Percentiles rank a stretch among this genome's conserved stretches.
These are phyloP conservation scores for Obba rivulosa DNA, from an alignment of 768 basidiomycete species.

Conservation along the genomic window DNA sequence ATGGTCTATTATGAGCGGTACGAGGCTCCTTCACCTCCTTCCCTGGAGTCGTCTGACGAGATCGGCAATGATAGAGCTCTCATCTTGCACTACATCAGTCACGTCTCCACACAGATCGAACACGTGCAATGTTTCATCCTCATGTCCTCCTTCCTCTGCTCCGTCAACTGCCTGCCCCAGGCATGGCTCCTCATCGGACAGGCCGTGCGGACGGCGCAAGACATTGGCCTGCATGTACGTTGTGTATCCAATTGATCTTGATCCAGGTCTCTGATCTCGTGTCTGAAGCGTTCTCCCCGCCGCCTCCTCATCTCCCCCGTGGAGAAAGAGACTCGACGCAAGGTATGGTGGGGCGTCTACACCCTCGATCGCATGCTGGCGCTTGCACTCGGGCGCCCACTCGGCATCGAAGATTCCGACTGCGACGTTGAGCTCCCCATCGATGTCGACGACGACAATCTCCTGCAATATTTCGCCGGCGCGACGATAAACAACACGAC, in stretches of 20 bases:
- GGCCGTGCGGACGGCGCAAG: constrained; percentile 84
- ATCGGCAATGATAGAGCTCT: constrained; percentile 53
- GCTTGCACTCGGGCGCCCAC: constrained; percentile 80
- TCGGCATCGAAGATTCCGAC: constrained; percentile 85
- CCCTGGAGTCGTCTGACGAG: neutral
- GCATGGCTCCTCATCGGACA: constrained; percentile 92
- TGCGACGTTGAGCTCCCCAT: constrained; percentile 86
- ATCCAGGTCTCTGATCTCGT: constrained; percentile 5
- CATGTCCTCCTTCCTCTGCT: constrained; percentile 87
- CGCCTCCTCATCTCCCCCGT: constrained; percentile 63
- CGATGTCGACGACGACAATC: constrained; percentile 74
- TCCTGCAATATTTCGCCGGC: constrained; percentile 69
- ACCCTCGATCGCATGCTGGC: constrained; percentile 90
- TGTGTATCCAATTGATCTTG: neutral
- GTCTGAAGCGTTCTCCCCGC: constrained; percentile 70
- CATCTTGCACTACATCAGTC: constrained; percentile 88
- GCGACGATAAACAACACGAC: constrained; percentile 48
- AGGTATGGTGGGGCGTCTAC: constrained; percentile 95
- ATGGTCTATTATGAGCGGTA: constrained; percentile 89
- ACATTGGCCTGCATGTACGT: constrained; percentile 87
- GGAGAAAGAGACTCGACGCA: constrained; percentile 85
- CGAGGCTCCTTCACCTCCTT: constrained; percentile 16
- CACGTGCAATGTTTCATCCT: constrained; percentile 90
- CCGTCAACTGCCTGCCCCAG: constrained; percentile 89
- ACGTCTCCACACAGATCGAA: constrained; percentile 75